Evolutionary conservation across 1,284 basidiomycete genomes (phyloP).

Genomic region (Taiwanofungus camphoratus): DNA sequence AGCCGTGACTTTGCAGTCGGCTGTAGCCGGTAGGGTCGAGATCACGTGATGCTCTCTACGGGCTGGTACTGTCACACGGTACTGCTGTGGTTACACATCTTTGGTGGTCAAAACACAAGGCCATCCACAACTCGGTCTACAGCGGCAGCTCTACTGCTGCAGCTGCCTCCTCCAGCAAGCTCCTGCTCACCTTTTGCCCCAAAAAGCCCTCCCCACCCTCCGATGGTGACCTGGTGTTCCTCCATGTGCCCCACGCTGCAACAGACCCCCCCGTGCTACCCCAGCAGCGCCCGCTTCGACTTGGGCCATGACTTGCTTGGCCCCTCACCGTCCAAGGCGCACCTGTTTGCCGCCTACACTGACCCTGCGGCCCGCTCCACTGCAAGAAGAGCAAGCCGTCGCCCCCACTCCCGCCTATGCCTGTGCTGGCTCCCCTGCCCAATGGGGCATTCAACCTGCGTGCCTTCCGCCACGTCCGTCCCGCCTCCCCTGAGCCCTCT

Average conservation of each 20-base stretch:
- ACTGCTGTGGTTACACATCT: too few relatives aligned
- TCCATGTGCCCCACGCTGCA: conserved; percentile 12
- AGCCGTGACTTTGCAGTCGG: too few relatives aligned
- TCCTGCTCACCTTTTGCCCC: conserved; percentile 29
- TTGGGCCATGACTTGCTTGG: conserved; percentile 30
- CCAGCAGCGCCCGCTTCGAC: conserved; percentile 32
- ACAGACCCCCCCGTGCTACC: too few relatives aligned
- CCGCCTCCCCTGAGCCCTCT: conserved; percentile 25
- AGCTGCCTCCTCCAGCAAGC: conserved; percentile 29
- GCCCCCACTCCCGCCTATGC: conserved; percentile 22
- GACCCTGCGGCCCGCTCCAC: conserved; percentile 49
- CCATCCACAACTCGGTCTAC: too few relatives aligned
- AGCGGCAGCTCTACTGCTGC: too few relatives aligned
- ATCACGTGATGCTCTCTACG: too few relatives aligned
- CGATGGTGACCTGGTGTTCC: conserved; percentile 17
- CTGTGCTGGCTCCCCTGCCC: conserved; percentile 15
- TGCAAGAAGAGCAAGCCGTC: conserved; percentile 37
- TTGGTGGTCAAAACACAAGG: too few relatives aligned
- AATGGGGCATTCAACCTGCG: conserved; percentile 48
- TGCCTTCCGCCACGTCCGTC: conserved; percentile 59
- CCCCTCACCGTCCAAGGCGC: conserved; percentile 49
- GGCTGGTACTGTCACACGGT: too few relatives aligned
- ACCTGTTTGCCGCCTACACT: conserved; percentile 48
- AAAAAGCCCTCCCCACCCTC: conserved; percentile 22
- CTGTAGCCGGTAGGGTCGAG: too few relatives aligned